Percentiles rank a stretch among this genome's conserved stretches.
phyloP scores from a whole-genome alignment of 78 protist species.

The Creolimax fragrantissima region DNA sequence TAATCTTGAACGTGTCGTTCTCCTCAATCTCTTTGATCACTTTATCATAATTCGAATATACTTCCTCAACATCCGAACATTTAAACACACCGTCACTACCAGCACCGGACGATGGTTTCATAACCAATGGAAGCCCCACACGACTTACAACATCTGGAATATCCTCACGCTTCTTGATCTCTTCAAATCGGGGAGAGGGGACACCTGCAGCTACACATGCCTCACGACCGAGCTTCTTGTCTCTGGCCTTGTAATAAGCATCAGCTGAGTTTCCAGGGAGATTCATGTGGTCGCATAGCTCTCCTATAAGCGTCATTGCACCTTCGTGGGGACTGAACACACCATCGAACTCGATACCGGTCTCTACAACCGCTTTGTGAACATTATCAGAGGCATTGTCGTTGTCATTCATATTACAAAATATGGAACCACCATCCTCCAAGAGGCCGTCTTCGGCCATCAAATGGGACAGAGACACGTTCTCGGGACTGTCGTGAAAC shows the following conservation, averaged over 20 bases:
- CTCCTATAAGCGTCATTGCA: neutral
- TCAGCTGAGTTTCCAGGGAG: neutral
- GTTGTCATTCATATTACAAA: constrained; percentile 10
- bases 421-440: neutral
- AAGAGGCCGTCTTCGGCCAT: neutral
- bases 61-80: neutral
- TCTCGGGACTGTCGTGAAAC: neutral
- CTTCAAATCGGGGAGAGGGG: neutral
- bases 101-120: constrained; percentile 3
- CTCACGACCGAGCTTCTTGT: neutral
- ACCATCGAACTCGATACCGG: constrained; percentile 15
- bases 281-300: neutral
- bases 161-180: neutral
- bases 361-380: neutral
- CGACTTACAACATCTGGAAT: neutral
- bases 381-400: constrained; percentile 14
- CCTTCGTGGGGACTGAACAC: constrained; percentile 20
- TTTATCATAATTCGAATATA: neutral
- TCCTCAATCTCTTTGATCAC: neutral
- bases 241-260: neutral
- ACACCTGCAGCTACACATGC: neutral
- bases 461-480: neutral
- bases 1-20: neutral
- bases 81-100: constrained; percentile 17
- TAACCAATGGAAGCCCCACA: neutral